Evolutionary conservation across 2,329 filamentous ascomycete species (phyloP), one percentile per base, ranked within the genome.

Genomic region (Cladorrhinum sp.): DNA sequence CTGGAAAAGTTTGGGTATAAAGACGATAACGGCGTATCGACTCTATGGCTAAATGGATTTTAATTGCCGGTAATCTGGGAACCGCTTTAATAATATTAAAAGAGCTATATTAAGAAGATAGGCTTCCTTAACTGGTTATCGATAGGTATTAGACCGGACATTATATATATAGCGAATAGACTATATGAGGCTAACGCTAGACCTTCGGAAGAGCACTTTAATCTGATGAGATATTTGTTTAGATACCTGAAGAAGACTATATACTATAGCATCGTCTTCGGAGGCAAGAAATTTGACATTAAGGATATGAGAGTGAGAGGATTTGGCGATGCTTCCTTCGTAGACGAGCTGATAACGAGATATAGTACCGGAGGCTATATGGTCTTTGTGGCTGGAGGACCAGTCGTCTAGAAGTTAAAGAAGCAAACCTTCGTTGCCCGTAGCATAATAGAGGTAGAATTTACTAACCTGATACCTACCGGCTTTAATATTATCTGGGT

Each of bases 381-480:
- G 3, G 46, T 49, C 46, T 49, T 49, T 49, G 12, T 49, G 10
- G 46, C 46, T 7, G 46, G 18, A 20, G 21, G 46, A 20, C 46
- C 46, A 2, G 18, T 49, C 2, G 21, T 24, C 8, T 49, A 16
- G 46, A 49, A 49, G 14, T 49, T 6, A 9, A 49, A 49, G 46
- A 49, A 49, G 12, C 46, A 49, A n/a, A 49, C 46, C 46, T 49
- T 20, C 8, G 49, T 28, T 26, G 20, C 48, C 2, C 4, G 52
- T 7, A 57, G 48, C 21, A 57, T 46, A 1, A 62, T 36, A 23
- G 53, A 62, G 16, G 57, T 49, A 3, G 42, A 63, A 24, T 63
- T 63, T 14, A 18, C 42, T n/a, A 63, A 63, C 51, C 33, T 63
- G 1, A 57, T 54, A 26, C 61, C 51, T 4, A 39, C 53, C 18